These are phyloP conservation scores for Umbelopsis vinacea DNA, from an alignment of 192 early-diverging fungal genomes.

Conservation along the genomic window DNA sequence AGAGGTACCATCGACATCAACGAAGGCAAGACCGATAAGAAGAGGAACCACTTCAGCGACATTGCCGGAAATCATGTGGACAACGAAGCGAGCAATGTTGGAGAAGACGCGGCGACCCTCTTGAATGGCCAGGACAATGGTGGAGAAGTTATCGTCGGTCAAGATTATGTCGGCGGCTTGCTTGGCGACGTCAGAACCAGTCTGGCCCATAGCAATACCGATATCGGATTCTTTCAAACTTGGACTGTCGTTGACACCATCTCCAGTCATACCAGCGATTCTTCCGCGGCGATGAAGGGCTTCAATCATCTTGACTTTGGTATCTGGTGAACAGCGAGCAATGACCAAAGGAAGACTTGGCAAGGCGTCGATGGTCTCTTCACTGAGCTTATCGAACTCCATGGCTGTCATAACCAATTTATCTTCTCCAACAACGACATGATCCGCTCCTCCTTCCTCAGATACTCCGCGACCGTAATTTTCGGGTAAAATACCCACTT, in stretches of 20 bases:
- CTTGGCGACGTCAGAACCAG: slow-evolving; percentile 94
- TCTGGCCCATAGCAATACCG: slow-evolving; percentile 90
- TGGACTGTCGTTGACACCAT: slow-evolving; percentile 84
- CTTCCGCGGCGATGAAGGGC: slow-evolving; percentile 80
- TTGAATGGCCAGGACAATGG: slow-evolving; percentile 75
- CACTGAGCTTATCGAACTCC: slow-evolving; percentile 84
- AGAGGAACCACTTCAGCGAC: slow-evolving; percentile 77
- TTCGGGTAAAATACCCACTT: slow-evolving; percentile 78
- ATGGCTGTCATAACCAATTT: slow-evolving; percentile 79
- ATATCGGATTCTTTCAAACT: slow-evolving; percentile 79
- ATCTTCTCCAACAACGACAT: slow-evolving; percentile 49
- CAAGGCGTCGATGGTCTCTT: slow-evolving; percentile 80
- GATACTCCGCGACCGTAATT: slow-evolving; percentile 33
- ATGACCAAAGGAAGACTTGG: slow-evolving; percentile 86
- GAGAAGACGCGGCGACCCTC: slow-evolving; percentile 82
- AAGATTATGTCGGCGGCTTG: slow-evolving; percentile 90
- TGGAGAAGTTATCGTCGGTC: slow-evolving; percentile 82
- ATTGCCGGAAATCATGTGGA: slow-evolving; percentile 76
- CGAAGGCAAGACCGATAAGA: slow-evolving; percentile 74
- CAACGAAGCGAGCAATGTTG: slow-evolving; percentile 77
- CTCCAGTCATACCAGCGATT: slow-evolving; percentile 88
- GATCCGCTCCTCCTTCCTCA: slow-evolving; percentile 52
- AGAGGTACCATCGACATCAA: slow-evolving; percentile 57
- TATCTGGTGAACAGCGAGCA: slow-evolving; percentile 93
- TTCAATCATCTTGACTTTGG: slow-evolving; percentile 96